Conservation (phyloP, 2,329 filamentous ascomycete genomes). For the Aspergillus sp. region DNA sequence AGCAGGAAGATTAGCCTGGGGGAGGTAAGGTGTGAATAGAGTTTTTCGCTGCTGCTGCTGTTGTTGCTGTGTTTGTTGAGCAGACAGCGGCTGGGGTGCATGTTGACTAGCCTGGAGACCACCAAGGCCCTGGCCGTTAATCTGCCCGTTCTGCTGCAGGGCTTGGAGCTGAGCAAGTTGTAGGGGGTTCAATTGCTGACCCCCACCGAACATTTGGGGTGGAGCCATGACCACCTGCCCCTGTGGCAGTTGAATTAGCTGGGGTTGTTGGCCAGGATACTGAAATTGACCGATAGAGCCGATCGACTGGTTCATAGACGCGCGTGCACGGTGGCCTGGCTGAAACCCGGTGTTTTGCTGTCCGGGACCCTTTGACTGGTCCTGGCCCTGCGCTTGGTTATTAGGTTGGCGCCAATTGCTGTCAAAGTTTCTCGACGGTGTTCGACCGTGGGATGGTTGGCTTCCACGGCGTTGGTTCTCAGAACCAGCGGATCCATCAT, state of each 20-base stretch:
- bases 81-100: constrained; percentile 61
- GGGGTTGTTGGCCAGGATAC: constrained; percentile 84
- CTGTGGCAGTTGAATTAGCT: constrained; percentile 79
- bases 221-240: constrained; percentile 79
- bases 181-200: constrained; percentile 83
- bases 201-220: constrained; percentile 75
- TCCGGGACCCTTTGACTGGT: constrained; percentile 60
- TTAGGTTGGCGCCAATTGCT: constrained; percentile 93
- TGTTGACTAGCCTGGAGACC: constrained; percentile 70
- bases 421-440: constrained; percentile 90
- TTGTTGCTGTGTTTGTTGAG: constrained; percentile 66
- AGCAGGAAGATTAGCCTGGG: constrained; percentile 88
- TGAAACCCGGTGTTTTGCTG: constrained; percentile 78
- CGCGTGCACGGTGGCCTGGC: constrained; percentile 83
- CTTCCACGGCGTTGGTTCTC: constrained; percentile 78
- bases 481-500: constrained; percentile 50
- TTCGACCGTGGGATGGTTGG: constrained; percentile 71
- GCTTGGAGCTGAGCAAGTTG: constrained; percentile 90
- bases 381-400: constrained; percentile 47
- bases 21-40: constrained; percentile 94
- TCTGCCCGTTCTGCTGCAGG: constrained; percentile 85
- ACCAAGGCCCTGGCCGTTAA: constrained; percentile 74
- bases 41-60: constrained; percentile 96
- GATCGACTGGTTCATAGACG: constrained; percentile 83
- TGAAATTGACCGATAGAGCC: constrained; percentile 83